These are phyloP conservation scores for Candida patagonica DNA, from an alignment of 805 yeast genomes.

Conservation along the genomic window DNA sequence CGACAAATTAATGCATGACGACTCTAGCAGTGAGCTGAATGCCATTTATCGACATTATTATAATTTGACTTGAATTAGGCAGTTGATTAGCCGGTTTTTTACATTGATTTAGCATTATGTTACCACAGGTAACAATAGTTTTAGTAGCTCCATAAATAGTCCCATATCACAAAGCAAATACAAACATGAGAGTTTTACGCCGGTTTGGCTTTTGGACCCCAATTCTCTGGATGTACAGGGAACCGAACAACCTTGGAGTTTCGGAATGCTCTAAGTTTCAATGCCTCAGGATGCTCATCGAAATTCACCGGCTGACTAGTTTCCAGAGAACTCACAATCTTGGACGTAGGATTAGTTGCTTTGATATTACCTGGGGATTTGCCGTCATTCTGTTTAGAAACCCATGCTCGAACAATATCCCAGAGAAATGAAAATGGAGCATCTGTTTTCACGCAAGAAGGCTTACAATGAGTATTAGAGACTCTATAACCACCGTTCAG, in stretches of 20 bases:
- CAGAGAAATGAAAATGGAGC: constrained; percentile 80
- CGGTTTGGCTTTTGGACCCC: constrained; percentile 66
- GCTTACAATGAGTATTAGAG: constrained; percentile 81
- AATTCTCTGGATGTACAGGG: constrained; percentile 89
- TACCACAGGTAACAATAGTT: too few relatives aligned
- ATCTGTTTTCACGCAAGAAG: constrained; percentile 78
- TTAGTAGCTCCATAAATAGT: too few relatives aligned
- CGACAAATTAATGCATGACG: too few relatives aligned
- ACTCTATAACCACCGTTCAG: constrained; percentile 77
- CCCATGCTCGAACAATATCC: constrained; percentile 62
- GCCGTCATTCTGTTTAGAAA: constrained; percentile 30
- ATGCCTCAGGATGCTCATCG: constrained; percentile 47
- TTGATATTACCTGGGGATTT: constrained; percentile 24
- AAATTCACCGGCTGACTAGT: constrained; percentile 38
- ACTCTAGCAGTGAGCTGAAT: too few relatives aligned
- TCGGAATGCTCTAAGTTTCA: constrained; percentile 50
- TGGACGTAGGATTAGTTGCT: constrained; percentile 25
- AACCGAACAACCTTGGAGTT: constrained; percentile 74
- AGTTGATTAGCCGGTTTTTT: too few relatives aligned
- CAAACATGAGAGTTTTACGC: constrained; percentile 4
- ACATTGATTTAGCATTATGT: too few relatives aligned
- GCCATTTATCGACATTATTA: too few relatives aligned
- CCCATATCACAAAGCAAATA: too few relatives aligned
- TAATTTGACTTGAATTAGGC: too few relatives aligned
- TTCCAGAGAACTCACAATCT: constrained; percentile 22